phyloP scores from a whole-genome alignment of 1,139 yeast species.

The Nadsonia starkeyi-henricii region DNA sequence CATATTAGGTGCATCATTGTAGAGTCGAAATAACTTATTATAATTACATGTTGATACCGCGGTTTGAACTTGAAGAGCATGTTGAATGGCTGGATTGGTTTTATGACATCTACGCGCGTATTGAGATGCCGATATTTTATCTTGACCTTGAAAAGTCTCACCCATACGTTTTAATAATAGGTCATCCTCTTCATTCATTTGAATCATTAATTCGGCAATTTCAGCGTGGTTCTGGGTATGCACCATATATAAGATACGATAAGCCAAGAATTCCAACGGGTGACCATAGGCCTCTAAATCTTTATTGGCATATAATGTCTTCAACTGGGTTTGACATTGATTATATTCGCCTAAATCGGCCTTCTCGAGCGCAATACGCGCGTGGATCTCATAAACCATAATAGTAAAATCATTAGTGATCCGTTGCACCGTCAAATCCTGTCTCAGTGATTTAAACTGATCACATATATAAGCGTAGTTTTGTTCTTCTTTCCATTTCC shows the following conservation, averaged over 20 bases:
- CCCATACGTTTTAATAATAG: background rate
- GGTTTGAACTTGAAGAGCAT: slow-evolving; percentile 33
- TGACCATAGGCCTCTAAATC: slow-evolving; percentile 38
- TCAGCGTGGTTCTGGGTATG: slow-evolving; percentile 50
- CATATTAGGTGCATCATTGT: slow-evolving; percentile 29
- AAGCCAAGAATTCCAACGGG: slow-evolving; percentile 51
- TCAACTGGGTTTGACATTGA: slow-evolving; percentile 78
- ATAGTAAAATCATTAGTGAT: slow-evolving; percentile 68
- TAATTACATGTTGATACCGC: slow-evolving; percentile 37
- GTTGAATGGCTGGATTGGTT: slow-evolving; percentile 23
- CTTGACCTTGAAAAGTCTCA: no score
- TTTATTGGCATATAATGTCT: slow-evolving; percentile 36
- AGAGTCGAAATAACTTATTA: slow-evolving; percentile 36
- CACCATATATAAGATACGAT: slow-evolving; percentile 62
- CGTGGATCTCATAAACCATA: slow-evolving; percentile 72
- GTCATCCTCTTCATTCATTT: slow-evolving; percentile 16
- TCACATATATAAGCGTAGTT: slow-evolving; percentile 69
- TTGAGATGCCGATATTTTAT: background rate
- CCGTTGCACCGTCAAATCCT: slow-evolving; percentile 87
- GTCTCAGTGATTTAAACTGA: slow-evolving; percentile 83
- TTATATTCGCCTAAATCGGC: slow-evolving; percentile 87
- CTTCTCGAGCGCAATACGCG: slow-evolving; percentile 70
- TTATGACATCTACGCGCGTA: slow-evolving; percentile 14
- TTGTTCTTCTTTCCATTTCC: slow-evolving; percentile 39
- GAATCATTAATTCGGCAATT: slow-evolving; percentile 18